Evolutionary conservation across 345 rosid genomes (phyloP).

Genomic region (Gossypium mustelinum): DNA sequence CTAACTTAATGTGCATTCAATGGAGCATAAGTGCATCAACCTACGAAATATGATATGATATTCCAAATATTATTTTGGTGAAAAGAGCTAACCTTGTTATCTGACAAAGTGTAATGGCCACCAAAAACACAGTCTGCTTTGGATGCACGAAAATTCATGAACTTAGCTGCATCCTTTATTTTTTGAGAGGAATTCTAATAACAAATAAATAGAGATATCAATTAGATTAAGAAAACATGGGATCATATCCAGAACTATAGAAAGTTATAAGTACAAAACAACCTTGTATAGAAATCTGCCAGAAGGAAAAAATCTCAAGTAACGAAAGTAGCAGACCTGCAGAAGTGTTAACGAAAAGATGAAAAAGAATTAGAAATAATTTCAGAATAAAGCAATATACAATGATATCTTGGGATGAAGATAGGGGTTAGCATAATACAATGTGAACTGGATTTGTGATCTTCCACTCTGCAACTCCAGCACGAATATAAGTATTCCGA

Average conservation of each 20-base stretch:
- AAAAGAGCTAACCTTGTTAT: slow-evolving; percentile 60
- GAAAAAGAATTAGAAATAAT: not conserved
- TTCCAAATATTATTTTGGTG: not conserved
- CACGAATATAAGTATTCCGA: slow-evolving; percentile 84
- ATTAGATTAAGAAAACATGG: slow-evolving; percentile 15
- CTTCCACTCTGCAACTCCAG: slow-evolving; percentile 89
- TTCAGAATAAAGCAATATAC: not conserved
- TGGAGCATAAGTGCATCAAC: not conserved
- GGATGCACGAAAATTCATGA: slow-evolving; percentile 72
- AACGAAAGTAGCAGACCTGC: slow-evolving; percentile 93
- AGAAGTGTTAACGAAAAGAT: slow-evolving; percentile 7
- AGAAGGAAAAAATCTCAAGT: slow-evolving; percentile 79
- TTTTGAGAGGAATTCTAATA: slow-evolving; percentile 81
- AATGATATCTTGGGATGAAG: slow-evolving; percentile 1
- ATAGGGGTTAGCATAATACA: slow-evolving; percentile 37
- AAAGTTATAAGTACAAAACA: slow-evolving; percentile 17
- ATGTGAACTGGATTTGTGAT: slow-evolving; percentile 93
- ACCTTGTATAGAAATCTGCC: slow-evolving; percentile 96
- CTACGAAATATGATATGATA: not conserved
- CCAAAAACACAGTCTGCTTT: slow-evolving; percentile 63
- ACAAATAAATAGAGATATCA: slow-evolving; percentile 7
- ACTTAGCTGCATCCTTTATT: slow-evolving; percentile 76
- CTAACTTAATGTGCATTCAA: not conserved
- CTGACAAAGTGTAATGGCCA: slow-evolving; percentile 68
- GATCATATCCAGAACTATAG: slow-evolving; percentile 1